A percentile compares a stretch with the other conserved stretches of the same genome.
Evolutionary conservation across 768 basidiomycete genomes (phyloP).

Genomic region (Rubroboletus satanas): DNA sequence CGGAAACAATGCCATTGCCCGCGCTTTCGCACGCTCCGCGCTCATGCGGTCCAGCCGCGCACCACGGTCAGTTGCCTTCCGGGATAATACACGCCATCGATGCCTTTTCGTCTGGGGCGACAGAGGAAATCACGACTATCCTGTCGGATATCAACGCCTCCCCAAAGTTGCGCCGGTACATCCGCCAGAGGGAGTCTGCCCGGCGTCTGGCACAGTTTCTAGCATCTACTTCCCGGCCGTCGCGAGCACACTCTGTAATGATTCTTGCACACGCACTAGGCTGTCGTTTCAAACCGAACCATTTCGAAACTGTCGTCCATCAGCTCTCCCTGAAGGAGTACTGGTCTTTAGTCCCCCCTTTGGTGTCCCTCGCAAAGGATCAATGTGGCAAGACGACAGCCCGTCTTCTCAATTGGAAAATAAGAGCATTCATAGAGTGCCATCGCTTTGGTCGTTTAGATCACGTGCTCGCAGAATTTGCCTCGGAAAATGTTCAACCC

Average conservation of each 20-base stretch:
- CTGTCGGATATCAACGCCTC: conserved; percentile 19
- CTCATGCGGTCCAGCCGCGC: not conserved
- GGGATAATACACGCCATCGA: conserved; percentile 26
- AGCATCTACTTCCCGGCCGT: conserved; percentile 35
- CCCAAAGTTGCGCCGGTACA: conserved; percentile 22
- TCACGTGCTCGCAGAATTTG: conserved; percentile 49
- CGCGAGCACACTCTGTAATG: conserved; percentile 44
- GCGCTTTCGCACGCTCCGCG: not conserved
- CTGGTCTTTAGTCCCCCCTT: conserved; percentile 50
- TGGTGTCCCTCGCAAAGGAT: conserved; percentile 47
- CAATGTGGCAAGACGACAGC: conserved; percentile 48
- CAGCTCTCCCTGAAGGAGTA: conserved; percentile 42
- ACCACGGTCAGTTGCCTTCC: conserved; percentile 21
- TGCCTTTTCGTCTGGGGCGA: conserved; percentile 19
- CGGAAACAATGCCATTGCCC: not conserved
- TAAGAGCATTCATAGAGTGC: conserved; percentile 55
- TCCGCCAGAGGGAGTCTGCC: conserved; percentile 33
- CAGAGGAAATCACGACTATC: conserved; percentile 4
- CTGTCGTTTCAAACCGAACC: conserved; percentile 45
- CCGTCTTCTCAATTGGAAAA: conserved; percentile 68
- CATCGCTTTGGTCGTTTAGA: conserved; percentile 46
- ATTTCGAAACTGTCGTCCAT: conserved; percentile 55
- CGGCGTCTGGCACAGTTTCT: conserved; percentile 33
- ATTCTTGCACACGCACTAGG: conserved; percentile 48
- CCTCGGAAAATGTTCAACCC: conserved; percentile 41